Conservation (phyloP, 192 early-diverging fungal genomes). For the Geranomyces michiganensis region DNA sequence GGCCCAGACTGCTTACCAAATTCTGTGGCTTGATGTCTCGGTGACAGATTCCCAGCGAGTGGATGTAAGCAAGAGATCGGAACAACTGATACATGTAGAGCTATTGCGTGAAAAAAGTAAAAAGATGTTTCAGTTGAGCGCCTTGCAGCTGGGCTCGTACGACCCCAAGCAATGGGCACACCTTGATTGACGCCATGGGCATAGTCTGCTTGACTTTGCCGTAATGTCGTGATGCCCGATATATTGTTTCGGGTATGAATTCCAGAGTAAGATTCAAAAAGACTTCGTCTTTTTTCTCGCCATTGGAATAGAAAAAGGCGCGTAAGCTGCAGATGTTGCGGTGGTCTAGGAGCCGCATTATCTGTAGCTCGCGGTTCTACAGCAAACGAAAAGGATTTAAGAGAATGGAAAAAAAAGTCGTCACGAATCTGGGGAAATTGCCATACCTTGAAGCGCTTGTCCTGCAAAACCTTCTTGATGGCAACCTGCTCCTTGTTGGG, state of each 20-base stretch:
- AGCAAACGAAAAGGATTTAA: constrained; percentile 15
- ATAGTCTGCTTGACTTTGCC: constrained; percentile 91
- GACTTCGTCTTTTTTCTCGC: constrained; percentile 93
- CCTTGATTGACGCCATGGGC: constrained; percentile 91
- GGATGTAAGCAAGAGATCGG: constrained; percentile 95
- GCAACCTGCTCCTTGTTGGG: constrained; percentile 82
- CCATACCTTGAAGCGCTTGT: constrained; percentile 94
- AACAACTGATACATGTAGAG: constrained; percentile 99
- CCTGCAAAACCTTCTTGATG: constrained; percentile 98
- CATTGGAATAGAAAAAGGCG: constrained; percentile 94
- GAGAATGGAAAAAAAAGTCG: not conserved
- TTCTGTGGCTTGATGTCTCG: constrained; percentile 99
- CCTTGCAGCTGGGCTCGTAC: not conserved
- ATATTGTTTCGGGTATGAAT: constrained; percentile 95
- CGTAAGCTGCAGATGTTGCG: constrained; percentile 90
- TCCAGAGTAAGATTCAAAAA: constrained; percentile 96
- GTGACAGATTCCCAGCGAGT: constrained; percentile 96
- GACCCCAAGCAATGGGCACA: constrained; percentile 9
- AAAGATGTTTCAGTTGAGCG: not conserved
- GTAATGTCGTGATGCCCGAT: constrained; percentile 88
- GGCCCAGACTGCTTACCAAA: constrained; percentile 51
- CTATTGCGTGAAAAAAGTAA: constrained; percentile 31
- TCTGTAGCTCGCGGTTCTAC: constrained; percentile 89
- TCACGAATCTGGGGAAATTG: not conserved
- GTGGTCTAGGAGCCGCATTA: constrained; percentile 90